Evolutionary conservation across 2,329 filamentous ascomycete genomes (phyloP).

Genomic region (Chalaropsis thielavioides): DNA sequence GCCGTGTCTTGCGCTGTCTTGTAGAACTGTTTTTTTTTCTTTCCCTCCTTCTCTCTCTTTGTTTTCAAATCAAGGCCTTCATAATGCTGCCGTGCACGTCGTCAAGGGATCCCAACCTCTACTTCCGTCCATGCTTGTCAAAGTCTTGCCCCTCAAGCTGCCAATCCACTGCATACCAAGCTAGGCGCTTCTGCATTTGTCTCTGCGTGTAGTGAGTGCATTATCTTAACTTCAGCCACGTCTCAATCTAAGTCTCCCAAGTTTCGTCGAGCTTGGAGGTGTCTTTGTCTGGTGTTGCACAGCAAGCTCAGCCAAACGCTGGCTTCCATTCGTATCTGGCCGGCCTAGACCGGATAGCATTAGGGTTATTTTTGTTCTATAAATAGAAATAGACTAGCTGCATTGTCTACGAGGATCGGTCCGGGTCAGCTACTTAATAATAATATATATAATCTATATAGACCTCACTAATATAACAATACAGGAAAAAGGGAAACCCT

Average conservation of each 20-base stretch:
- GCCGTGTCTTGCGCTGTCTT: no score
- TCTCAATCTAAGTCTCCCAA: not conserved
- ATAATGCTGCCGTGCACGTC: not conserved
- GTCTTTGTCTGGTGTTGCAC: not conserved
- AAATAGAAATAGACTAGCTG: no score
- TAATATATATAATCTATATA: no score
- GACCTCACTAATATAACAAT: no score
- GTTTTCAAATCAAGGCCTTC: not conserved
- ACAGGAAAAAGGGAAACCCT: no score
- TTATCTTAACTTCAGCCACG: not conserved
- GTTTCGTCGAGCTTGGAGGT: no score
- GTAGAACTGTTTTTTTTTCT: no score
- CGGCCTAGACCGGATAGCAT: not conserved
- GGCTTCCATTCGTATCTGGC: no score
- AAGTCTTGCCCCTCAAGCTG: not conserved
- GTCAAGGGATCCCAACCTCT: not conserved
- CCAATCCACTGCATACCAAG: not conserved
- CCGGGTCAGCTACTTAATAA: no score
- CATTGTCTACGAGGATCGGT: no score
- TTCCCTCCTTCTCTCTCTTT: not conserved
- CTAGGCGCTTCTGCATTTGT: not conserved
- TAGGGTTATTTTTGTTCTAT: no score
- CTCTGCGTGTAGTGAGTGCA: not conserved
- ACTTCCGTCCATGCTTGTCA: not conserved
- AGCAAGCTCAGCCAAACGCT: no score